Evolutionary conservation across 345 rosid species (phyloP).

Genomic region (Salix caprea): DNA sequence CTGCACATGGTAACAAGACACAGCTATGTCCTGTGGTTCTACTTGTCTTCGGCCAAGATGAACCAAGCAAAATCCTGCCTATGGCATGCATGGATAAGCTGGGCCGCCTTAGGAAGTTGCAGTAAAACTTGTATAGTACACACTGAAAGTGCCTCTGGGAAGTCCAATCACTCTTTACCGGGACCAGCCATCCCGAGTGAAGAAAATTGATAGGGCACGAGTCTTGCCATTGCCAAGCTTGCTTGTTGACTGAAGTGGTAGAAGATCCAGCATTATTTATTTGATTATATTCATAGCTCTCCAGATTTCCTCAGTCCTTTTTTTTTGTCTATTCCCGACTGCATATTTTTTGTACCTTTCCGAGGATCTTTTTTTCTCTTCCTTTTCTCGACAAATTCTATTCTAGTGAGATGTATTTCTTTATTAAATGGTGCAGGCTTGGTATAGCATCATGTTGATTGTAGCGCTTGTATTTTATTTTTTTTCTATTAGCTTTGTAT

Average conservation of each 20-base stretch:
- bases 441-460: not conserved
- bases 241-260: not conserved
- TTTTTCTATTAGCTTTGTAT: slow-evolving; percentile 3
- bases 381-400: not conserved
- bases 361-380: not conserved
- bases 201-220: not conserved
- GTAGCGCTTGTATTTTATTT: not conserved
- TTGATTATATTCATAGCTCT: not conserved
- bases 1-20: not conserved
- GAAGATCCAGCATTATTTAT: slow-evolving; percentile 2
- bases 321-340: slow-evolving; percentile 1
- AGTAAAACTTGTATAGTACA: slow-evolving; percentile 4
- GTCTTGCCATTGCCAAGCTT: not conserved
- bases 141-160: not conserved
- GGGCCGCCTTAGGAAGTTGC: not conserved
- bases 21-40: not conserved
- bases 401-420: not conserved
- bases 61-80: not conserved
- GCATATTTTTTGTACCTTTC: not conserved
- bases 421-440: slow-evolving; percentile 5
- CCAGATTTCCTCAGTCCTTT: not conserved
- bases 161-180: not conserved
- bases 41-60: not conserved
- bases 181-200: not conserved
- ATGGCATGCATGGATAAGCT: not conserved